phyloP scores from a whole-genome alignment of 2,329 filamentous ascomycete genomes.

The Exophiala oligosperma region DNA sequence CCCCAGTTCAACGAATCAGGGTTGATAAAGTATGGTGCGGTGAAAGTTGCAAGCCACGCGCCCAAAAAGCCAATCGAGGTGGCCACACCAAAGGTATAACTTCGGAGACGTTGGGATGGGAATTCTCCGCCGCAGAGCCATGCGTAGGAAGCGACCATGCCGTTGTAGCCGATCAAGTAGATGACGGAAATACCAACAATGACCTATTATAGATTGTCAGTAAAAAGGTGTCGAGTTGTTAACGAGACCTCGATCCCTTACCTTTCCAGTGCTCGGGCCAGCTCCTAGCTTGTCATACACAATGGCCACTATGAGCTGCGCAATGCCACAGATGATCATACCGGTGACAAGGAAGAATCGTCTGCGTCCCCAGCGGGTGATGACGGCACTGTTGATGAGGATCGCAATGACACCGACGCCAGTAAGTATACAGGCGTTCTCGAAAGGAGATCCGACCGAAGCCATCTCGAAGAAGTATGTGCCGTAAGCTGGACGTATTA shows the following conservation, averaged over 20 bases:
- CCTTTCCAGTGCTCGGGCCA: conserved; percentile 34
- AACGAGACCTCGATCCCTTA: neutral
- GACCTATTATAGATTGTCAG: conserved; percentile 41
- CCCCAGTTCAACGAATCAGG: conserved; percentile 56
- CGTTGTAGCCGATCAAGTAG: conserved; percentile 57
- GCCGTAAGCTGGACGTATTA: conserved; percentile 45
- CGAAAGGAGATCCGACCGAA: conserved; percentile 55
- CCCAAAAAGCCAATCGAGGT: conserved; percentile 56
- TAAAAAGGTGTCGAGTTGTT: conserved; percentile 21
- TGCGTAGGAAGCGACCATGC: conserved; percentile 56
- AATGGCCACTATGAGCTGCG: conserved; percentile 56
- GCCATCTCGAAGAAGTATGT: conserved; percentile 65
- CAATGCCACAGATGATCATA: conserved; percentile 52
- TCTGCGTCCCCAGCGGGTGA: conserved; percentile 55
- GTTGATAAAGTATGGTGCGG: conserved; percentile 62
- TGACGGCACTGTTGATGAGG: conserved; percentile 52
- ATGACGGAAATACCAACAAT: conserved; percentile 56
- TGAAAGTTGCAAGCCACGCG: conserved; percentile 60
- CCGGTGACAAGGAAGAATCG: conserved; percentile 55
- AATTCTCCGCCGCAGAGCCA: conserved; percentile 58
- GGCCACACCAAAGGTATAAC: conserved; percentile 58
- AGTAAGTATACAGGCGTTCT: conserved; percentile 57
- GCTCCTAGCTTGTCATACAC: conserved; percentile 50
- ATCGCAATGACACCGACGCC: conserved; percentile 58
- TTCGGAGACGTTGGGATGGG: conserved; percentile 57